Percentiles rank a stretch among this genome's conserved stretches.
Evolutionary conservation across 805 yeast species (phyloP).

Genomic region (Kluyveromyces starmeri): DNA sequence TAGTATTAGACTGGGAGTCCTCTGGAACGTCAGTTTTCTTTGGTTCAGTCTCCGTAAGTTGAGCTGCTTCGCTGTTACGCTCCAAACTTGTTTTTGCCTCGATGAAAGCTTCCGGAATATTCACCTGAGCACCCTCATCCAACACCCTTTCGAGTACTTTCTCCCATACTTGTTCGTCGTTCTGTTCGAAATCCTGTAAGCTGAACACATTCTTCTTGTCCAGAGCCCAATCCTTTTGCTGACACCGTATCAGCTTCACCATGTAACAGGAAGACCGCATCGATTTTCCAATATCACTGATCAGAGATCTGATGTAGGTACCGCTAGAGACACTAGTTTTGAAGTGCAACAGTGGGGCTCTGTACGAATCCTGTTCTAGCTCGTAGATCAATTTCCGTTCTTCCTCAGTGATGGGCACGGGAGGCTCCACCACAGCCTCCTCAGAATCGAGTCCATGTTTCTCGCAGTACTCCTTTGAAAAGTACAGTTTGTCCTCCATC

Average conservation of each 20-base stretch:
- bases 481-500: constrained; percentile 53
- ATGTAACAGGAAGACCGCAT: constrained; percentile 77
- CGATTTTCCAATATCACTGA: constrained; percentile 83
- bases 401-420: constrained; percentile 32
- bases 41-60: no score
- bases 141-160: constrained; percentile 50
- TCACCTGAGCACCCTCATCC: constrained; percentile 34
- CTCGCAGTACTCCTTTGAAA: constrained; percentile 47
- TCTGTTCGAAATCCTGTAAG: constrained; percentile 52
- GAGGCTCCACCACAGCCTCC: constrained; percentile 32
- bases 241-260: constrained; percentile 66
- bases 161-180: constrained; percentile 62
- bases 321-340: constrained; percentile 84
- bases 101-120: constrained; percentile 34
- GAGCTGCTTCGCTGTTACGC: no score
- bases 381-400: constrained; percentile 18
- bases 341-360: constrained; percentile 66
- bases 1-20: no score
- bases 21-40: no score
- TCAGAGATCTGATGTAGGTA: constrained; percentile 81
- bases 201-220: constrained; percentile 59
- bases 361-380: constrained; percentile 32
- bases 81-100: not conserved
- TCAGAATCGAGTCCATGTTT: constrained; percentile 34
- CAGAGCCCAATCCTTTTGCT: constrained; percentile 81